A percentile compares a stretch with the other conserved stretches of the same genome.
Conservation (phyloP, 306 rosid genomes). For the Cotoneaster glaucophyllus region DNA sequence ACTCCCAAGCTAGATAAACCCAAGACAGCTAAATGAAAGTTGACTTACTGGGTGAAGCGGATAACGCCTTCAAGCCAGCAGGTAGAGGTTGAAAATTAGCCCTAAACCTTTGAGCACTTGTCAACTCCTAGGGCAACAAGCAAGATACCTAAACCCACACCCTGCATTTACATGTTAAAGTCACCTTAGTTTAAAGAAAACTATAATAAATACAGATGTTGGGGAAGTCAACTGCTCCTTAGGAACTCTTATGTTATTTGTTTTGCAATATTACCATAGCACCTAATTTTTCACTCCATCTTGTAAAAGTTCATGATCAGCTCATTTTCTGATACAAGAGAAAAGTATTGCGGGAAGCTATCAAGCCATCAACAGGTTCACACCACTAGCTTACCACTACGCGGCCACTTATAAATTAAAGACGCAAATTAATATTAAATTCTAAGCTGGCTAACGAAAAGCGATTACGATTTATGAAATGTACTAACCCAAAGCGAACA, state of each 20-base stretch:
- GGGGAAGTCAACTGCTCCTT: constrained; percentile 30
- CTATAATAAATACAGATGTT: constrained; percentile 13
- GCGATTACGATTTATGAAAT: background rate
- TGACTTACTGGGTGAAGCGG: constrained; percentile 73
- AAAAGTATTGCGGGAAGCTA: constrained; percentile 9
- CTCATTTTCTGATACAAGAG: constrained; percentile 3
- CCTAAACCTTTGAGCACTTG: constrained; percentile 69
- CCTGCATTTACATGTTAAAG: constrained; percentile 83
- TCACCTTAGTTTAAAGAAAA: constrained; percentile 28
- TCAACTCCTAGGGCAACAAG: constrained; percentile 86
- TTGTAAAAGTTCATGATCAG: constrained; percentile 12
- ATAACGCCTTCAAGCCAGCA: constrained; percentile 65
- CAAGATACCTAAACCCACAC: constrained; percentile 85
- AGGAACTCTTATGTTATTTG: constrained; percentile 20
- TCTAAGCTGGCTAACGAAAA: background rate
- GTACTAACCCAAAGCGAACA: background rate
- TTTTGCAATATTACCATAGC: constrained; percentile 21
- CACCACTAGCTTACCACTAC: background rate
- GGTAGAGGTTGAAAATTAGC: constrained; percentile 61
- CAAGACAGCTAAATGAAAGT: constrained; percentile 44
- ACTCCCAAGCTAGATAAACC: constrained; percentile 43
- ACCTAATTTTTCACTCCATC: constrained; percentile 19
- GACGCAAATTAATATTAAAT: background rate
- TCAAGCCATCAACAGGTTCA: constrained; percentile 19
- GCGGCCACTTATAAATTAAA: background rate